phyloP scores from a whole-genome alignment of 768 basidiomycete genomes.

The Hebeloma cylindrosporum region DNA sequence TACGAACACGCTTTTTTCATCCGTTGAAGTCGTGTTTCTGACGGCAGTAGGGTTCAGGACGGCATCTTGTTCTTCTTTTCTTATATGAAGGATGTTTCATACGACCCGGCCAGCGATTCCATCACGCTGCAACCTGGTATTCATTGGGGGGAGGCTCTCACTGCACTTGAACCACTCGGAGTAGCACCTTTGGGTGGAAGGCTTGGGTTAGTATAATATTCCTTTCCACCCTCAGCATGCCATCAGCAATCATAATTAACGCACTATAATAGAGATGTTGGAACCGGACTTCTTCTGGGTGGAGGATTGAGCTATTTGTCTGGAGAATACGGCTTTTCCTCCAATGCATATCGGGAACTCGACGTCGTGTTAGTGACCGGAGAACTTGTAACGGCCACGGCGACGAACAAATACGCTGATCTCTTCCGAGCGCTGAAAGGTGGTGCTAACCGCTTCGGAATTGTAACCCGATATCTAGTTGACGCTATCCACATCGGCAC shows the following conservation, averaged over 20 bases:
- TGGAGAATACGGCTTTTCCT: conserved; percentile 40
- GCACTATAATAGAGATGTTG: conserved; percentile 34
- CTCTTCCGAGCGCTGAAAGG: conserved; percentile 47
- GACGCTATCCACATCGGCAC: conserved; percentile 40
- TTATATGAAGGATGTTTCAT: conserved; percentile 38
- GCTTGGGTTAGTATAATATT: conserved; percentile 26
- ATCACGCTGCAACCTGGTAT: conserved; percentile 44
- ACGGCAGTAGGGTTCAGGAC: conserved; percentile 31
- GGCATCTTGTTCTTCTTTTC: conserved; percentile 40
- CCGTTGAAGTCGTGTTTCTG: conserved; percentile 6
- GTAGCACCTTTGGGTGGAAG: conserved; percentile 46
- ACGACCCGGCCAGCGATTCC: conserved; percentile 33
- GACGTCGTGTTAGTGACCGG: conserved; percentile 46
- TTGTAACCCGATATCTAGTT: conserved; percentile 44
- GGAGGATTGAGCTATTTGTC: conserved; percentile 43
- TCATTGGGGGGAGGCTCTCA: conserved; percentile 41
- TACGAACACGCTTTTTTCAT: conserved; percentile 20
- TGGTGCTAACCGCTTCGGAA: conserved; percentile 46
- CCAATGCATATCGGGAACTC: conserved; percentile 36
- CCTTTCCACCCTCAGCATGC: background rate
- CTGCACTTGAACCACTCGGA: conserved; percentile 35
- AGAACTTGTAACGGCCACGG: conserved; percentile 39
- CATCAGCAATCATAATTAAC: background rate
- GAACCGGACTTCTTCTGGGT: conserved; percentile 44
- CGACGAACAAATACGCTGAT: conserved; percentile 40